A percentile compares a stretch with the other conserved stretches of the same genome.
These are phyloP conservation scores for Cordyceps tenuipes DNA, from an alignment of 2,329 filamentous ascomycete species.

Conservation along the genomic window DNA sequence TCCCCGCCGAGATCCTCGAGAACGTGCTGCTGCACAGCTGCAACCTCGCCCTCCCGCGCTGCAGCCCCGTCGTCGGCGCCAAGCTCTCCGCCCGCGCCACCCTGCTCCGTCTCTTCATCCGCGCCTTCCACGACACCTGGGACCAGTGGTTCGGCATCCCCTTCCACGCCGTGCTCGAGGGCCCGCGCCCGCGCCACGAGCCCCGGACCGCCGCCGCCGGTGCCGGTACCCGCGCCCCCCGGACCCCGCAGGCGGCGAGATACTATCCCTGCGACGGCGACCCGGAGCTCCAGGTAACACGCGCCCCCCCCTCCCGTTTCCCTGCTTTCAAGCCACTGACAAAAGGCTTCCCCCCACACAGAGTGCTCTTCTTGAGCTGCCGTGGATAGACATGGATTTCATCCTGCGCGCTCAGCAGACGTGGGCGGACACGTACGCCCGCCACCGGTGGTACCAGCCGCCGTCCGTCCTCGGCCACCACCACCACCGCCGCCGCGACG, in stretches of 20 bases:
- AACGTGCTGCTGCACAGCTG: conserved; percentile 41
- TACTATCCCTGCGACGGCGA: conserved; percentile 25
- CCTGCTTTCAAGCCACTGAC: background rate
- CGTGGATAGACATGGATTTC: conserved; percentile 37
- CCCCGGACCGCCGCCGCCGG: background rate
- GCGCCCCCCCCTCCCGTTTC: background rate
- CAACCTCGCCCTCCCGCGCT: conserved; percentile 39
- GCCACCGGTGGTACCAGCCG: conserved; percentile 24
- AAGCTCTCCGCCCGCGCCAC: conserved; percentile 36
- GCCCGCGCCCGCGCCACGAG: background rate
- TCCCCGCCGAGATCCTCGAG: conserved; percentile 48
- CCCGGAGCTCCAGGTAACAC: conserved; percentile 34
- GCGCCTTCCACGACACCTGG: conserved; percentile 31
- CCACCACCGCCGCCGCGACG: conserved; percentile 15
- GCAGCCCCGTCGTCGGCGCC: conserved; percentile 35
- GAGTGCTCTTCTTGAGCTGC: conserved; percentile 35
- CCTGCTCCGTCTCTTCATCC: conserved; percentile 28
- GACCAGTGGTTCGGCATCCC: conserved; percentile 26
- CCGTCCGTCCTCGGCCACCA: conserved; percentile 10
- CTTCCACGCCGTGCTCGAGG: background rate
- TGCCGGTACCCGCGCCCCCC: background rate
- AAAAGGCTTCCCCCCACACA: conserved; percentile 17
- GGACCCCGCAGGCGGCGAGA: background rate
- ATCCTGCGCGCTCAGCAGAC: conserved; percentile 40
- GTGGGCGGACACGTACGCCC: conserved; percentile 35